Conservation (phyloP, 352 stramenopile genomes). For the Plasmopara muralis region DNA sequence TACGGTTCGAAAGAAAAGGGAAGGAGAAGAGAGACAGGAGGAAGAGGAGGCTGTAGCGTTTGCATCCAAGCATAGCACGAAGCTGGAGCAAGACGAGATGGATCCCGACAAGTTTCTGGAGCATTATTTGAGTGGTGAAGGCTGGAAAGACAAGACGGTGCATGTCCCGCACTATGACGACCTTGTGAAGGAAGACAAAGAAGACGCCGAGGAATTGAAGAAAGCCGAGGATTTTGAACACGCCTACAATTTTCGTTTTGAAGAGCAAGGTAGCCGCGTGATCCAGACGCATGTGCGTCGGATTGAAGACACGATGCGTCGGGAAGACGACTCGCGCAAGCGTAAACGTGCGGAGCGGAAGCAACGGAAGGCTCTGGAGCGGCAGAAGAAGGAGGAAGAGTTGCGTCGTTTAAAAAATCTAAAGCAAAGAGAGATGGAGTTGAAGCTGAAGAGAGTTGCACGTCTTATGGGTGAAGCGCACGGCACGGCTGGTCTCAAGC, state of each 20-base stretch:
- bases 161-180: slow-evolving; percentile 70
- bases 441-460: slow-evolving; percentile 89
- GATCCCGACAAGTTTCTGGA: slow-evolving; percentile 74
- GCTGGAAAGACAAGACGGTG: slow-evolving; percentile 77
- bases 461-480: slow-evolving; percentile 64
- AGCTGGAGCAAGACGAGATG: slow-evolving; percentile 52
- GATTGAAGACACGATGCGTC: slow-evolving; percentile 88
- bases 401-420: slow-evolving; percentile 97
- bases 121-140: slow-evolving; percentile 70
- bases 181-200: slow-evolving; percentile 83
- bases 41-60: slow-evolving; percentile 64
- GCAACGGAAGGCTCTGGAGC: slow-evolving; percentile 93
- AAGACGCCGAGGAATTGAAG: slow-evolving; percentile 90
- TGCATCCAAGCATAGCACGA: slow-evolving; percentile 55
- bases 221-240: slow-evolving; percentile 96
- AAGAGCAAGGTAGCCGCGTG: slow-evolving; percentile 89
- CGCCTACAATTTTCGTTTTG: slow-evolving; percentile 99
- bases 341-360: slow-evolving; percentile 91
- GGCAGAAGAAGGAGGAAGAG: slow-evolving; percentile 96
- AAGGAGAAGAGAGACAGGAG: slow-evolving; percentile 49
- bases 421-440: slow-evolving; percentile 94
- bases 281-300: slow-evolving; percentile 82
- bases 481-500: slow-evolving; percentile 39
- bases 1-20: slow-evolving; percentile 58
- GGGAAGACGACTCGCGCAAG: slow-evolving; percentile 95